A percentile compares a stretch with the other conserved stretches of the same genome.
These are phyloP conservation scores for Lentinula edodes DNA, from an alignment of 768 basidiomycete species.

Conservation along the genomic window DNA sequence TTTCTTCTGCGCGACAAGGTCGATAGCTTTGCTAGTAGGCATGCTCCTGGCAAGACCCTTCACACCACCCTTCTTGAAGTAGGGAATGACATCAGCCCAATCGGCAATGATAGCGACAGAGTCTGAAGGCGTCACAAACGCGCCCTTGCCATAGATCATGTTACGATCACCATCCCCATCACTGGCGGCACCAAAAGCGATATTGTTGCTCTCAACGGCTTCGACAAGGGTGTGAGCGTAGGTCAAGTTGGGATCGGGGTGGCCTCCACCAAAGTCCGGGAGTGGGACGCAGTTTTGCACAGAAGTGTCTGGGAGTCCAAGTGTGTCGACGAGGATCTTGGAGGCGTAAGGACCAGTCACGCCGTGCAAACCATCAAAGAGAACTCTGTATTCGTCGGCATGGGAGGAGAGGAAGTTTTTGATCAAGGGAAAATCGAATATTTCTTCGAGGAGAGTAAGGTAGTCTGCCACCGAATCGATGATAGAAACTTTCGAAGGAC, in stretches of 20 bases:
- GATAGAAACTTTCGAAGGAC: conserved; percentile 79
- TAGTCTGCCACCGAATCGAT: conserved; percentile 96
- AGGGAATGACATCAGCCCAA: conserved; percentile 89
- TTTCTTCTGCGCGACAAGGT: conserved; percentile 92
- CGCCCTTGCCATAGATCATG: conserved; percentile 99
- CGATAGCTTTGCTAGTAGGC: conserved; percentile 97
- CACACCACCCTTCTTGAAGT: conserved; percentile 86
- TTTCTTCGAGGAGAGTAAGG: conserved; percentile 70
- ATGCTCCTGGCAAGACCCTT: conserved; percentile 96
- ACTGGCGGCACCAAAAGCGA: conserved; percentile 92
- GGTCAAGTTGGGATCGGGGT: conserved; percentile 97
- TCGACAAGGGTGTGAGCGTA: conserved; percentile 95
- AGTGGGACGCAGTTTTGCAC: conserved; percentile 89
- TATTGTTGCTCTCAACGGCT: conserved; percentile 78
- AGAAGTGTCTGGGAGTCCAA: conserved; percentile 74
- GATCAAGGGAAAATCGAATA: conserved; percentile 95
- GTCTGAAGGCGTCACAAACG: conserved; percentile 97
- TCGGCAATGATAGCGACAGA: conserved; percentile 98
- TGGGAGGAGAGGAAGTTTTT: conserved; percentile 77
- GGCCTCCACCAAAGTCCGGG: conserved; percentile 96
- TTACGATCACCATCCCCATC: conserved; percentile 98
- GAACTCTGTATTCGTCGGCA: conserved; percentile 66
- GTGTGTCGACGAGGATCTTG: conserved; percentile 77
- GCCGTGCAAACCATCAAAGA: conserved; percentile 95
- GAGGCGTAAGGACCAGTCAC: conserved; percentile 96